Conservation (phyloP, 352 stramenopile species). For the Pythium volutum region DNA sequence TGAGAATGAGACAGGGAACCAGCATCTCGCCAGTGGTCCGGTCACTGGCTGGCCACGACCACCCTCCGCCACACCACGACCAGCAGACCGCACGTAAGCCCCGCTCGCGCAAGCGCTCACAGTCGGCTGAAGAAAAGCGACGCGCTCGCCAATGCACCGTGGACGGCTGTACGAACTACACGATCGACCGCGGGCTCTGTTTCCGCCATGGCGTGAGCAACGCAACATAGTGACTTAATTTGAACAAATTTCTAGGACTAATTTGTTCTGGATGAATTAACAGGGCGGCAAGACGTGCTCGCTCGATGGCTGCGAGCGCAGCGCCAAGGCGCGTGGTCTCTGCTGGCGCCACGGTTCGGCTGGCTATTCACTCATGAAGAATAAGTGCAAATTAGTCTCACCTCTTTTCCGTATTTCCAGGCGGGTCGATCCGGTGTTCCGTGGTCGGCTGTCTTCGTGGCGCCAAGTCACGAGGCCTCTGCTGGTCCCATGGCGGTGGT, state of each 20-base stretch:
- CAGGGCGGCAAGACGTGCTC: conserved; percentile 15
- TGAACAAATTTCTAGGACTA: too few relatives aligned
- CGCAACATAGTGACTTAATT: too few relatives aligned
- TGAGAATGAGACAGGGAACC: not conserved
- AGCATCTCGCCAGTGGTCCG: not conserved
- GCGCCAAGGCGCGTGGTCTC: conserved; percentile 11
- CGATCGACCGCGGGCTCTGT: conserved; percentile 41
- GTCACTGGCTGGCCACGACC: not conserved
- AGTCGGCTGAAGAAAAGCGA: conserved; percentile 33
- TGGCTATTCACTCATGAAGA: too few relatives aligned
- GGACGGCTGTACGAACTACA: conserved; percentile 47
- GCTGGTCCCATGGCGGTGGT: conserved; percentile 33
- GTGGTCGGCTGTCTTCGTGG: conserved; percentile 5
- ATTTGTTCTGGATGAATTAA: too few relatives aligned
- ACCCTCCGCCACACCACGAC: not conserved
- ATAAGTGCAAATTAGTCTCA: not conserved
- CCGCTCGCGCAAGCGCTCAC: not conserved
- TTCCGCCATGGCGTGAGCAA: conserved; percentile 32
- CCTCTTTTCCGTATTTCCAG: not conserved
- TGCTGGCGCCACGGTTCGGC: conserved; percentile 19
- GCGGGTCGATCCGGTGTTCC: conserved; percentile 7
- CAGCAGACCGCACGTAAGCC: not conserved
- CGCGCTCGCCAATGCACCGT: conserved; percentile 33
- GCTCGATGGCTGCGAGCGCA: conserved; percentile 1
- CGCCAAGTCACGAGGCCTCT: conserved; percentile 19